A percentile compares a stretch with the other conserved stretches of the same genome.
phyloP scores from a whole-genome alignment of 148 eudicot species.

The Chenopodium quinoa region DNA sequence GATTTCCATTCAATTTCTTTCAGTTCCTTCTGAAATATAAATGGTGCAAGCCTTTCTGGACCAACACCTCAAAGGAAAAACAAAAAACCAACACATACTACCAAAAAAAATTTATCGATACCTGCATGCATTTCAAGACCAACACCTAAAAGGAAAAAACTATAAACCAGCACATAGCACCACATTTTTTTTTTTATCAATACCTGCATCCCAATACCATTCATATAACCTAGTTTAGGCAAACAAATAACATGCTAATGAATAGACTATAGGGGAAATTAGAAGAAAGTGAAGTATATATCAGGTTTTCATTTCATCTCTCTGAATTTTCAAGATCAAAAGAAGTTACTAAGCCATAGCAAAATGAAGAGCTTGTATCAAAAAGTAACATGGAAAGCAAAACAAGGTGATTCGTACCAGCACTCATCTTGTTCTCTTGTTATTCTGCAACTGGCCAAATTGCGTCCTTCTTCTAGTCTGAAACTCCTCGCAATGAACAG shows the following conservation, averaged over 20 bases:
- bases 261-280: not conserved
- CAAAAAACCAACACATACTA: slow-evolving; percentile 5
- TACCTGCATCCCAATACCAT: not conserved
- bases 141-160: not conserved
- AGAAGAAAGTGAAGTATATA: no score
- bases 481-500: not conserved
- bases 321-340: not conserved
- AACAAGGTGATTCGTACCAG: not conserved
- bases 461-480: not conserved
- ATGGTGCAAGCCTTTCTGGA: not conserved
- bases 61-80: not conserved
- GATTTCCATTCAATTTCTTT: not conserved
- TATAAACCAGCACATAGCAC: not conserved
- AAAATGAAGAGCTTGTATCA: not conserved
- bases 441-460: not conserved
- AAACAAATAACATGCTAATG: not conserved
- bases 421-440: slow-evolving; percentile 4
- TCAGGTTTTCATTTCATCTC: not conserved
- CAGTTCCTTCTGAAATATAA: not conserved
- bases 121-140: not conserved
- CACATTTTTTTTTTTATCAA: not conserved
- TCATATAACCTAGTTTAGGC: not conserved
- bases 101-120: not conserved
- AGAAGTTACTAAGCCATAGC: not conserved
- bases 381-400: not conserved